Evolutionary conservation across 352 stramenopile genomes (phyloP).

Genomic region (Phytophthora sp.): DNA sequence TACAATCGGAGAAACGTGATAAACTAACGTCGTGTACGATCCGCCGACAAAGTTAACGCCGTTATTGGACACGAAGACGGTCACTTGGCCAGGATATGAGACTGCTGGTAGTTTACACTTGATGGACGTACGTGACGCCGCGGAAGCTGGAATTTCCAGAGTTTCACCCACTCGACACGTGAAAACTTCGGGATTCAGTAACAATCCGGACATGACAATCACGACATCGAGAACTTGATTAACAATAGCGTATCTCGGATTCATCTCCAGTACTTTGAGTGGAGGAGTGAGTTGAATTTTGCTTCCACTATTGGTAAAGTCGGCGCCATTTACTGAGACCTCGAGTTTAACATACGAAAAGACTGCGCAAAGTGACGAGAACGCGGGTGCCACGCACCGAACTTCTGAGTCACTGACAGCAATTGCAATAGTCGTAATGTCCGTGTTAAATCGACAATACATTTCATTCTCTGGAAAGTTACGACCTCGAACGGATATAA

Average conservation of each 20-base stretch:
- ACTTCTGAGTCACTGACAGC: constrained; percentile 32
- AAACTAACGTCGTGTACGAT: constrained; percentile 21
- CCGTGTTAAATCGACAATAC: constrained; percentile 34
- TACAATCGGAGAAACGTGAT: constrained; percentile 24
- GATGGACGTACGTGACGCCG: constrained; percentile 38
- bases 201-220: constrained; percentile 28
- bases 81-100: constrained; percentile 17
- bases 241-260: constrained; percentile 36
- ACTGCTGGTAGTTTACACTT: constrained; percentile 38
- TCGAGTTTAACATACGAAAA: constrained; percentile 38
- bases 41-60: constrained; percentile 43
- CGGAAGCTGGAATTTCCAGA: constrained; percentile 10
- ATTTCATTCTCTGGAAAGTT: constrained; percentile 30
- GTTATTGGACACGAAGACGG: constrained; percentile 45
- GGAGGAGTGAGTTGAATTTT: constrained; percentile 35
- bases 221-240: constrained; percentile 31
- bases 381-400: constrained; percentile 34
- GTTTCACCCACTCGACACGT: constrained; percentile 46
- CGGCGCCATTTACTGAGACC: constrained; percentile 40
- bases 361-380: neutral
- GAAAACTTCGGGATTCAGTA: constrained; percentile 20
- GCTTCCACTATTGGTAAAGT: constrained; percentile 36
- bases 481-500: constrained; percentile 32
- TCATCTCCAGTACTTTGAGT: constrained; percentile 37
- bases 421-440: constrained; percentile 10